phyloP scores from a whole-genome alignment of 176 grass and related monocot genomes.

The Cenchrus purpureus region DNA sequence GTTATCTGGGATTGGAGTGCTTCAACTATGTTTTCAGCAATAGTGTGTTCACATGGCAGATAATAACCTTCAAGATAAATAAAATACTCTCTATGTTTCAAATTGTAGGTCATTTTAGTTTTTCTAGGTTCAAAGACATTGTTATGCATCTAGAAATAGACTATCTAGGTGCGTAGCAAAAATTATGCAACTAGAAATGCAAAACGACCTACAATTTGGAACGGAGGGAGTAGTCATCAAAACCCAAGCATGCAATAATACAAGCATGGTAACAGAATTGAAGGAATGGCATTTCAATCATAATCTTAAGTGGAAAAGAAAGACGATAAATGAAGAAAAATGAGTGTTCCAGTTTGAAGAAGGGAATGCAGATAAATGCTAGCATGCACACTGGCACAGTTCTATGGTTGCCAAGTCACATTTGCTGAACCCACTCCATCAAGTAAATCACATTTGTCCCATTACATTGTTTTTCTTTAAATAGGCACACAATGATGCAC shows the following conservation, averaged over 20 bases:
- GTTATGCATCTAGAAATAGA: too few relatives aligned
- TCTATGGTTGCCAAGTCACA: background rate
- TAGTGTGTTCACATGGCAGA: background rate
- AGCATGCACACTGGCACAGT: background rate
- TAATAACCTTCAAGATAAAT: background rate
- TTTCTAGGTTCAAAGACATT: too few relatives aligned
- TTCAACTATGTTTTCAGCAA: conserved; percentile 10
- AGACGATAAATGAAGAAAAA: conserved; percentile 1
- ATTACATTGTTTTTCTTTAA: background rate
- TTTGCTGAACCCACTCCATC: background rate
- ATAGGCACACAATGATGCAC: background rate
- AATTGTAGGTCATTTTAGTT: too few relatives aligned
- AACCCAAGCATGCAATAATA: background rate
- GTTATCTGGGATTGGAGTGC: background rate
- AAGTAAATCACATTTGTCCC: background rate
- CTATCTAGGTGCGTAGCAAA: too few relatives aligned
- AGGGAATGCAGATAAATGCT: background rate
- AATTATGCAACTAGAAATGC: too few relatives aligned
- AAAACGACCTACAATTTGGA: too few relatives aligned
- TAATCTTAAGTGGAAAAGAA: background rate
- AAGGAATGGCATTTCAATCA: too few relatives aligned
- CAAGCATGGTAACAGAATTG: background rate
- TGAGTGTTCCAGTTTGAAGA: background rate
- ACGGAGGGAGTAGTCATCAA: background rate
- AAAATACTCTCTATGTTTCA: background rate